phyloP scores from a whole-genome alignment of 2,329 filamentous ascomycete species.

The Pleoardoris graminearum region DNA sequence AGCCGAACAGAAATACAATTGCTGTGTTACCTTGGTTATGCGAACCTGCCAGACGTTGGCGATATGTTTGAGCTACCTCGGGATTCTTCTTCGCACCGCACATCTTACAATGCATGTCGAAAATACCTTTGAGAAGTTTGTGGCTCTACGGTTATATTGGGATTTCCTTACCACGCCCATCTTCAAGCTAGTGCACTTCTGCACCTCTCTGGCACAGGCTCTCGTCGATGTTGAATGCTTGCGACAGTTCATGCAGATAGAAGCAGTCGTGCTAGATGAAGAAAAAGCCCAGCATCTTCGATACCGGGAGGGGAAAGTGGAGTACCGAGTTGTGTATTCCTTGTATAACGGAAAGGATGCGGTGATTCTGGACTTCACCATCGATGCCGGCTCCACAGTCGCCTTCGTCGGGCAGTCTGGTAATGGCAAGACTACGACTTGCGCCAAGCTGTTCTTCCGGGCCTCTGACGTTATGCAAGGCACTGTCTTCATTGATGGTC shows the following conservation, averaged over 20 bases:
- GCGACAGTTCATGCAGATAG: conserved; percentile 56
- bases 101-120: conserved; percentile 3
- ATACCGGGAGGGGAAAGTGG: conserved; percentile 51
- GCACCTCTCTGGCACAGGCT: conserved; percentile 51
- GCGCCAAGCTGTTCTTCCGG: conserved; percentile 60
- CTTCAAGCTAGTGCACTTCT: conserved; percentile 49
- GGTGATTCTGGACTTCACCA: conserved; percentile 52
- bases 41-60: conserved; percentile 6
- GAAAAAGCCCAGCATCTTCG: conserved; percentile 37
- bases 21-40: conserved; percentile 3
- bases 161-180: conserved; percentile 47
- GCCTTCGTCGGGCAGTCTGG: conserved; percentile 63
- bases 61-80: conserved; percentile 9
- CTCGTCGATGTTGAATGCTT: conserved; percentile 65
- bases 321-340: conserved; percentile 57
- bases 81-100: conserved; percentile 11
- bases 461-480: conserved; percentile 60
- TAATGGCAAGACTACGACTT: conserved; percentile 59
- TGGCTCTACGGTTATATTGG: conserved; percentile 15
- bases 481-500: conserved; percentile 57
- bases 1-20: not conserved
- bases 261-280: conserved; percentile 55
- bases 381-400: conserved; percentile 55
- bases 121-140: conserved; percentile 12
- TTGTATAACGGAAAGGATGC: conserved; percentile 49